Evolutionary conservation across 306 rosid genomes (phyloP).

Genomic region (Quercus gilva): DNA sequence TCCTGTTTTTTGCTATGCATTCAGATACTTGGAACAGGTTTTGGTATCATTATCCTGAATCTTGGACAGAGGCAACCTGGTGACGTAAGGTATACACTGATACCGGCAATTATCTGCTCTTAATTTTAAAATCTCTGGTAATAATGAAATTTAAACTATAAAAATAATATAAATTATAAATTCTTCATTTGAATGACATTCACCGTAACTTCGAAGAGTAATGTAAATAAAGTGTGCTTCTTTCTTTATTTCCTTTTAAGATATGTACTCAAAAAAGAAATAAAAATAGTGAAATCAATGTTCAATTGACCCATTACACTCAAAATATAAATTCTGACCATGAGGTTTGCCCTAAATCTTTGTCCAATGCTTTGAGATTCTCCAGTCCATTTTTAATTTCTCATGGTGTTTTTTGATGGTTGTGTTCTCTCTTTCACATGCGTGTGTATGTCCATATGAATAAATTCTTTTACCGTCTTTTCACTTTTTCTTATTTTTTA

Average conservation of each 20-base stretch:
- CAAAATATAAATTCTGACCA: neutral
- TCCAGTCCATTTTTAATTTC: neutral
- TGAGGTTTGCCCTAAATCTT: neutral
- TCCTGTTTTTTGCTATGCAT: constrained; percentile 17
- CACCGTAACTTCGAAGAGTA: neutral
- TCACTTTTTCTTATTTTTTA: neutral
- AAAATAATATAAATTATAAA: neutral
- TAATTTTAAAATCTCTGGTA: neutral
- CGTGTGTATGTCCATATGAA: neutral
- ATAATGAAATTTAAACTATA: neutral
- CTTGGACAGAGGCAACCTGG: constrained; percentile 89
- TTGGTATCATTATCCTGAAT: constrained; percentile 74
- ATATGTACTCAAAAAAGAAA: neutral
- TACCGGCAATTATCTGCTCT: constrained; percentile 2
- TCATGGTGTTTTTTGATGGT: no score
- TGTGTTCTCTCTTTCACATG: neutral
- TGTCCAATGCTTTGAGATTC: neutral
- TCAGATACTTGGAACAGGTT: constrained; percentile 83
- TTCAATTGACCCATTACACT: neutral
- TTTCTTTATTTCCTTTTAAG: neutral
- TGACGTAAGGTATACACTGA: constrained; percentile 67
- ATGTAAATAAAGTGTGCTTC: neutral
- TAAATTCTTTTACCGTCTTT: neutral
- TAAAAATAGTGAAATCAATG: neutral
- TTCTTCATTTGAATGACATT: neutral